Conservation (phyloP, 257 asterid species). For the Lavandula angustifolia region DNA sequence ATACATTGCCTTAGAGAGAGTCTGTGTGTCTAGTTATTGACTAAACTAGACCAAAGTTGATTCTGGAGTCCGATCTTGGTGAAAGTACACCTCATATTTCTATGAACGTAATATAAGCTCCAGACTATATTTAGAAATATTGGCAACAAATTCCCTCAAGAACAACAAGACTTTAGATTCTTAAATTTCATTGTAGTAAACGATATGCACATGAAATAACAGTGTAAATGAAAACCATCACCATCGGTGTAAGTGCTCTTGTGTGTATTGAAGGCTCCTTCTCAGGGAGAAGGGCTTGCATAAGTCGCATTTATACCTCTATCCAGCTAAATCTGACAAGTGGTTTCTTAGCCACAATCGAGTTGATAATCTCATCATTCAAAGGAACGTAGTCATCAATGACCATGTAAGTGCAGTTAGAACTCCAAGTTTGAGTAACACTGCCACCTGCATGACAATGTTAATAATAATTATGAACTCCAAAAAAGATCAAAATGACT, state of each 20-base stretch:
- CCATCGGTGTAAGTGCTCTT: background rate
- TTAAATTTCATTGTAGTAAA: background rate
- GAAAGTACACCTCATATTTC: background rate
- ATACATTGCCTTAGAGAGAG: too few species aligned
- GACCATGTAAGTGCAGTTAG: constrained; percentile 74
- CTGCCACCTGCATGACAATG: constrained; percentile 59
- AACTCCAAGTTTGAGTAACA: constrained; percentile 59
- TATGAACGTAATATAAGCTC: background rate
- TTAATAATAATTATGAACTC: constrained; percentile 28
- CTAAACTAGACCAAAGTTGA: background rate
- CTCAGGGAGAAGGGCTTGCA: constrained; percentile 4
- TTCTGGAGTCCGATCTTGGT: background rate
- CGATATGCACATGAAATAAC: constrained; percentile 1
- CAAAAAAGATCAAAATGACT: constrained; percentile 13
- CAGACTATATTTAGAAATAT: background rate
- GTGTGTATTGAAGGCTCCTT: background rate
- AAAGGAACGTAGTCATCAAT: constrained; percentile 60
- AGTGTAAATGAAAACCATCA: constrained; percentile 9
- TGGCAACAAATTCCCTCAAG: background rate
- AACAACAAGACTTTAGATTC: background rate
- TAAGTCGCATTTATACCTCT: constrained; percentile 57
- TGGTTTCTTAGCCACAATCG: constrained; percentile 62
- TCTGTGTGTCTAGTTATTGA: background rate
- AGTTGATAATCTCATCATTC: constrained; percentile 57
- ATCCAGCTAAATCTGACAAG: constrained; percentile 63